A percentile compares a stretch with the other conserved stretches of the same genome.
These are phyloP conservation scores for Lagerstroemia speciosa DNA, from an alignment of 345 rosid genomes.

Conservation along the genomic window DNA sequence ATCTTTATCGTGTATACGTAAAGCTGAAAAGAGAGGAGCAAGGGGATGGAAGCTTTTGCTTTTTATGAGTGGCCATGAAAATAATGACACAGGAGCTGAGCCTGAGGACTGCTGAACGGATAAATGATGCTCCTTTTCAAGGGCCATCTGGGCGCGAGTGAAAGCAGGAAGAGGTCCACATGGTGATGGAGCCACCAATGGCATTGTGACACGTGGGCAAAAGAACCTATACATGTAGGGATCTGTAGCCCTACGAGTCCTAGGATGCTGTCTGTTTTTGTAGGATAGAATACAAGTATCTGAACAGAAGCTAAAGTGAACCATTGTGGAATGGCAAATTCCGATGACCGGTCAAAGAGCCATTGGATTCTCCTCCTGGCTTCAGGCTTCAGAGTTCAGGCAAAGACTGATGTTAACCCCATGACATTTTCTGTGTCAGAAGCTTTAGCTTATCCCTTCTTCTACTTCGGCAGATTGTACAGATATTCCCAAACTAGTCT, in stretches of 20 bases:
- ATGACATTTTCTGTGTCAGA: too few relatives aligned
- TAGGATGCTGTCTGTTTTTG: neutral
- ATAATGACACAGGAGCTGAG: neutral
- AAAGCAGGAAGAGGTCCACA: too few relatives aligned
- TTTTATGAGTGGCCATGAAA: neutral
- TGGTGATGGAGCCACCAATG: too few relatives aligned
- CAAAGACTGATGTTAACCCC: neutral
- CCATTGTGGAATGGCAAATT: neutral
- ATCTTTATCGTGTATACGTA: neutral
- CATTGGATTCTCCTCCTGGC: conserved; percentile 1
- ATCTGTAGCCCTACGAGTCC: neutral
- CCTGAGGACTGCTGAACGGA: neutral
- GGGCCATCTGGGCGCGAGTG: neutral
- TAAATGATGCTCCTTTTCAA: neutral
- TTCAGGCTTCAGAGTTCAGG: neutral
- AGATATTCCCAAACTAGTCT: too few relatives aligned
- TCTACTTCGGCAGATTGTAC: too few relatives aligned
- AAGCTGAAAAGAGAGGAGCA: conserved; percentile 3
- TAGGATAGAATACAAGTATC: too few relatives aligned
- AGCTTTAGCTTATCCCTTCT: too few relatives aligned
- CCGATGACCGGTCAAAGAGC: neutral
- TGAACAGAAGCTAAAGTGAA: too few relatives aligned
- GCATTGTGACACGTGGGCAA: too few relatives aligned
- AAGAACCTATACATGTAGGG: too few relatives aligned
- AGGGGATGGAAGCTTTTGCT: neutral